These are phyloP conservation scores for Hygrocybe punicea DNA, from an alignment of 768 basidiomycete genomes.

Conservation along the genomic window DNA sequence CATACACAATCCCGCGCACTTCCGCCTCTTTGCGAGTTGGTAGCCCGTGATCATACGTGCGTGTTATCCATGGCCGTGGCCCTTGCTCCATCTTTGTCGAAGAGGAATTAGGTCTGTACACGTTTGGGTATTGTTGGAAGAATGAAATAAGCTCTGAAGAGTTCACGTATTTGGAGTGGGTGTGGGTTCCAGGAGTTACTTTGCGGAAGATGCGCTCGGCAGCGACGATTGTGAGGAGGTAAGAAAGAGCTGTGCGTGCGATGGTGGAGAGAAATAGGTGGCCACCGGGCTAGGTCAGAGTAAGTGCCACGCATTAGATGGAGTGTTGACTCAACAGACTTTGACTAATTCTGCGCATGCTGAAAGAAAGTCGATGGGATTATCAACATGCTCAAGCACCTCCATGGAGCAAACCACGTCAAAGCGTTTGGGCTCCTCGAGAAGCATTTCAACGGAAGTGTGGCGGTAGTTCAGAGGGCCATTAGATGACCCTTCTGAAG, in stretches of 20 bases:
- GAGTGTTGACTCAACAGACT: constrained; percentile 41
- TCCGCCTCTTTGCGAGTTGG: constrained; percentile 70
- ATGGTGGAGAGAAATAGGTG: constrained; percentile 95
- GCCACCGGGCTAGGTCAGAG: constrained; percentile 75
- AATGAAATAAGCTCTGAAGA: constrained; percentile 81
- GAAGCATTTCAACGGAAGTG: constrained; percentile 69
- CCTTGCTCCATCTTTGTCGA: constrained; percentile 8
- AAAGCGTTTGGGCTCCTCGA: constrained; percentile 61
- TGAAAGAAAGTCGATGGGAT: constrained; percentile 78
- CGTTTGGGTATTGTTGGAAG: constrained; percentile 67
- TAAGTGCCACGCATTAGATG: neutral
- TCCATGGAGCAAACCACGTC: constrained; percentile 98
- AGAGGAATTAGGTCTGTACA: constrained; percentile 21
- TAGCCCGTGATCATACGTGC: constrained; percentile 38
- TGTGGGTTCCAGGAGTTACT: constrained; percentile 87
- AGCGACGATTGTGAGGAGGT: constrained; percentile 51
- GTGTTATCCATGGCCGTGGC: constrained; percentile 57
- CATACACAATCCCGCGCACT: constrained; percentile 72
- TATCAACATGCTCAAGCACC: constrained; percentile 95
- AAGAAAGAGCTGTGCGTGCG: constrained; percentile 61
- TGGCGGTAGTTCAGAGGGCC: constrained; percentile 61
- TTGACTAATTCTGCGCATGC: constrained; percentile 84
- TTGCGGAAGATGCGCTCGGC: constrained; percentile 80
- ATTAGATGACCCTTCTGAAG: constrained; percentile 7
- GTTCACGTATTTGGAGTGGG: constrained; percentile 84